Percentiles rank a stretch among this genome's conserved stretches.
phyloP scores from a whole-genome alignment of 2,329 filamentous ascomycete genomes.

The Monilinia laxa region DNA sequence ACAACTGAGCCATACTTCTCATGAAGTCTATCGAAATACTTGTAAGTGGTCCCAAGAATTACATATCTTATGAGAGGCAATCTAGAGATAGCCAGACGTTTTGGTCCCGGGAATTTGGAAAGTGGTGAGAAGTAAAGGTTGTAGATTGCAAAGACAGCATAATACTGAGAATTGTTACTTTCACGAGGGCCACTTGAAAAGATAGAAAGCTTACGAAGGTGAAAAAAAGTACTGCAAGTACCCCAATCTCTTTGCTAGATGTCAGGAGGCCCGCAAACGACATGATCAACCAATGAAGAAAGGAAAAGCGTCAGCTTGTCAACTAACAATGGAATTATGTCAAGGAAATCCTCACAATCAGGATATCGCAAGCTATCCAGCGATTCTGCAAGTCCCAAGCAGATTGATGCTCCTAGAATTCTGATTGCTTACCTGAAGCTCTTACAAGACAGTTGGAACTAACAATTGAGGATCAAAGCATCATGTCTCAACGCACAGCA shows the following conservation, averaged over 20 bases:
- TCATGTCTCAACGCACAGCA: too few species aligned
- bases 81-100: conserved; percentile 25
- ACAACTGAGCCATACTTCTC: conserved; percentile 38
- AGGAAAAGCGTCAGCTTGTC: not conserved
- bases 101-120: conserved; percentile 39
- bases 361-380: not conserved
- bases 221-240: not conserved
- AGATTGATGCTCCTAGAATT: too few species aligned
- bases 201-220: not conserved
- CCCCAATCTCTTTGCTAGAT: not conserved
- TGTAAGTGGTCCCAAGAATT: conserved; percentile 19
- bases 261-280: not conserved
- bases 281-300: not conserved
- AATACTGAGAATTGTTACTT: not conserved
- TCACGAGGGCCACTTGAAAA: not conserved
- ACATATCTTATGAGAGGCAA: conserved; percentile 14
- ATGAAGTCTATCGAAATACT: conserved; percentile 27
- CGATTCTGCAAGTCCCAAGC: not conserved
- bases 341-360: not conserved
- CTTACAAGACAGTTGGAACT: too few species aligned
- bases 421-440: too few species aligned
- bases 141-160: conserved; percentile 21
- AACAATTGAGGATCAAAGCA: too few species aligned
- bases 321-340: not conserved
- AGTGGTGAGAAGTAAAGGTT: conserved; percentile 36